Percentiles rank a stretch among this genome's conserved stretches.
Evolutionary conservation across 2,329 filamentous ascomycete genomes (phyloP).

Genomic region (Moelleriella libera): DNA sequence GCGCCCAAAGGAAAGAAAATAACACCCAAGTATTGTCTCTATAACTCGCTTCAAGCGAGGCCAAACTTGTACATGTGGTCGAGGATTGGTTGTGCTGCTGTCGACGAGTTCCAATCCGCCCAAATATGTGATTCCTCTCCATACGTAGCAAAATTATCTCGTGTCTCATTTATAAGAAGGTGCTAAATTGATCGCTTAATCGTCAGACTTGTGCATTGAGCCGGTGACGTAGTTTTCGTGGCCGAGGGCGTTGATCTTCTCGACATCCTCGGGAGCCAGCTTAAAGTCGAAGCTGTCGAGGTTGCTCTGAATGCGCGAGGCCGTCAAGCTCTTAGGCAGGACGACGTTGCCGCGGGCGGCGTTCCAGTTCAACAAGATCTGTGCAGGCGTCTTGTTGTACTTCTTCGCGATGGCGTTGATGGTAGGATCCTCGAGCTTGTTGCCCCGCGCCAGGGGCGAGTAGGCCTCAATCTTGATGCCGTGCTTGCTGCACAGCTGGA

Average conservation of each 20-base stretch:
- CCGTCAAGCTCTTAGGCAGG: constrained; percentile 58
- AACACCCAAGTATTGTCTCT: too few species aligned
- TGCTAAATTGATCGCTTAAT: constrained; percentile 15
- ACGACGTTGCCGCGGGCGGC: constrained; percentile 61
- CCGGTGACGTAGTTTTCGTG: constrained; percentile 63
- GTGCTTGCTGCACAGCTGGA: constrained; percentile 41
- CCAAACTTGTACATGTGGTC: too few species aligned
- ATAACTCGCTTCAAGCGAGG: too few species aligned
- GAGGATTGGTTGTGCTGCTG: too few species aligned
- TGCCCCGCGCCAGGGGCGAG: constrained; percentile 30
- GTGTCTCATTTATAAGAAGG: not conserved
- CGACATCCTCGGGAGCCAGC: constrained; percentile 46
- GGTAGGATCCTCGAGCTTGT: constrained; percentile 38
- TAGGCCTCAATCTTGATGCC: constrained; percentile 44
- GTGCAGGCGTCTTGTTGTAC: constrained; percentile 57
- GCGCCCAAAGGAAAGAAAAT: too few species aligned
- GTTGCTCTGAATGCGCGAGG: constrained; percentile 53
- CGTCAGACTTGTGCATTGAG: constrained; percentile 24
- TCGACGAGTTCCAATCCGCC: too few species aligned
- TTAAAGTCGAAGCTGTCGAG: constrained; percentile 46
- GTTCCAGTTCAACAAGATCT: constrained; percentile 68
- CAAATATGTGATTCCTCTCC: not conserved
- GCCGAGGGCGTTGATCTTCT: constrained; percentile 42
- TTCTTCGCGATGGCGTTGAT: constrained; percentile 51
- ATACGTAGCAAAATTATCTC: too few species aligned